These are phyloP conservation scores for Blastocystis sp. DNA, from an alignment of 352 stramenopile genomes.

Conservation along the genomic window DNA sequence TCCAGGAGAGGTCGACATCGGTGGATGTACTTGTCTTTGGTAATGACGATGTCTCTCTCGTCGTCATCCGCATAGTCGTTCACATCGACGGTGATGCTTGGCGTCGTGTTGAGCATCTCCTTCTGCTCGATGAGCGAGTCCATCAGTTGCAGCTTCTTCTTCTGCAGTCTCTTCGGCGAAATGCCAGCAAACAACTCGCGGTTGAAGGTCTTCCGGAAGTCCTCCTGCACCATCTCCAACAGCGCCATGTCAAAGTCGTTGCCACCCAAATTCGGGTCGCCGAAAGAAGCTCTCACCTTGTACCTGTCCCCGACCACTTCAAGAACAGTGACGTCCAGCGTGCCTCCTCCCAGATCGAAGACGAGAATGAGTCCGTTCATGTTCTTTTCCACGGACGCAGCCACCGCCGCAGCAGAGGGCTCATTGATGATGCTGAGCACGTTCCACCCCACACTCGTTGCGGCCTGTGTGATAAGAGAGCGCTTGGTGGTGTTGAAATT, in stretches of 20 bases:
- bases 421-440: constrained; percentile 91
- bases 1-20: constrained; percentile 89
- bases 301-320: constrained; percentile 72
- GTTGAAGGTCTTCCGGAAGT: background rate
- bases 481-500: constrained; percentile 99
- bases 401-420: constrained; percentile 73
- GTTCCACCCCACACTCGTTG: constrained; percentile 91
- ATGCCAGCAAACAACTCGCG: background rate
- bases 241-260: constrained; percentile 73
- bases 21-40: background rate
- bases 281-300: constrained; percentile 78
- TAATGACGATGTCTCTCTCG: constrained; percentile 82
- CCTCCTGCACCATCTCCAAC: constrained; percentile 5
- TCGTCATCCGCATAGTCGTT: constrained; percentile 94
- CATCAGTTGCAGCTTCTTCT: constrained; percentile 90
- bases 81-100: constrained; percentile 90
- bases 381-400: constrained; percentile 71
- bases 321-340: constrained; percentile 81
- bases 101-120: constrained; percentile 89
- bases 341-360: constrained; percentile 83
- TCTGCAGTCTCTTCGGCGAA: constrained; percentile 83
- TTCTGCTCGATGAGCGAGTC: constrained; percentile 85
- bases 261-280: constrained; percentile 79
- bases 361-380: constrained; percentile 78
- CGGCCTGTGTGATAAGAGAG: constrained; percentile 98